Conservation (phyloP, 2,329 filamentous ascomycete genomes). For the Fusarium sulawesiense region DNA sequence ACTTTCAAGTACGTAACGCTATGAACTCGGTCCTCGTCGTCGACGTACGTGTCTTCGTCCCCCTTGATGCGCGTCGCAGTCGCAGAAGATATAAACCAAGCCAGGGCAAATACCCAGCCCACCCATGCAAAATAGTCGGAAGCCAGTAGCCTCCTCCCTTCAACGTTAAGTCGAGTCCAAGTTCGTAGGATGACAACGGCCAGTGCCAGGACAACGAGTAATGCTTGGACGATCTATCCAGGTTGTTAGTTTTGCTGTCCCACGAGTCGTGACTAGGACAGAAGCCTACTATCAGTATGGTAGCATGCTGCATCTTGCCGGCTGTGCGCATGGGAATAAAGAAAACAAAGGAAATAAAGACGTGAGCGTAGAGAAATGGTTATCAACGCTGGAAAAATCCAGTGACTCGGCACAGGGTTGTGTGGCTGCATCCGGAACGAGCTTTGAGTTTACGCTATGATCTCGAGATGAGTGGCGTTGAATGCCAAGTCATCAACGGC, state of each 20-base stretch:
- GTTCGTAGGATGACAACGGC: not conserved
- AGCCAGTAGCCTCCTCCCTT: not conserved
- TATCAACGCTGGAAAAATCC: not conserved
- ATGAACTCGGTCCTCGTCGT: not conserved
- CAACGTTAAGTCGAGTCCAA: not conserved
- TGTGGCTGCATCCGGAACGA: not conserved
- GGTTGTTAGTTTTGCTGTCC: not conserved
- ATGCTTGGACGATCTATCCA: not conserved
- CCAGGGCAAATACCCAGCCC: constrained; percentile 7
- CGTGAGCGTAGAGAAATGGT: not conserved
- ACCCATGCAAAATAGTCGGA: constrained; percentile 6
- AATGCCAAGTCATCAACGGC: not conserved
- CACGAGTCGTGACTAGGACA: too few species aligned
- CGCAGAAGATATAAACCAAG: constrained; percentile 3
- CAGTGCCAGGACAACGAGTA: not conserved
- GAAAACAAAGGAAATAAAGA: not conserved
- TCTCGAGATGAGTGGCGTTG: not conserved
- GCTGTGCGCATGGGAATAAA: not conserved
- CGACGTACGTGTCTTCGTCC: not conserved
- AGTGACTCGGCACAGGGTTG: not conserved
- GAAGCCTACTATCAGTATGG: not conserved
- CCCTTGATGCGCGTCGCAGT: not conserved
- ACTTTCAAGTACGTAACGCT: not conserved
- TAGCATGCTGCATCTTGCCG: not conserved
- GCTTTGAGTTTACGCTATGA: not conserved